Percentiles rank a stretch among this genome's conserved stretches.
Conservation (phyloP, 2,329 filamentous ascomycete species). For the Ophiostoma montium region DNA sequence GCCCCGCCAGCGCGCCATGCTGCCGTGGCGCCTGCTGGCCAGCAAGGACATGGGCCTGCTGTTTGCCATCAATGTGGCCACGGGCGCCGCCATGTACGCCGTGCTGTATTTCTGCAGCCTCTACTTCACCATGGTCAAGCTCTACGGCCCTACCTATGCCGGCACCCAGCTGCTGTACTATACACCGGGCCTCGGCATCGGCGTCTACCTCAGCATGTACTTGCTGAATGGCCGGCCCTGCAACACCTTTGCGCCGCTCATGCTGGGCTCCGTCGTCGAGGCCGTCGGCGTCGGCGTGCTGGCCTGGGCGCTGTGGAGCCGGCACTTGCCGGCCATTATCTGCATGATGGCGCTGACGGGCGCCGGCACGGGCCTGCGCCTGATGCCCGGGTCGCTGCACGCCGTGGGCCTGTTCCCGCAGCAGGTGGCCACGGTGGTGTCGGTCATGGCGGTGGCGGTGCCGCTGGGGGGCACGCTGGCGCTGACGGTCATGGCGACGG, state of each 20-base stretch:
- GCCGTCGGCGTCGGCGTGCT: constrained; percentile 44
- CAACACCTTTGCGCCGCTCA: constrained; percentile 45
- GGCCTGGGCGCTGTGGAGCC: constrained; percentile 28
- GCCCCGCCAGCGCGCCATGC: constrained; percentile 39
- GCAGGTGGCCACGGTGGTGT: constrained; percentile 43
- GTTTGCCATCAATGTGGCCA: constrained; percentile 46
- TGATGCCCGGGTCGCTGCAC: constrained; percentile 49
- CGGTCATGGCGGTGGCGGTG: constrained; percentile 42
- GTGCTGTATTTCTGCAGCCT: constrained; percentile 55
- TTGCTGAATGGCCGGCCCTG: constrained; percentile 46
- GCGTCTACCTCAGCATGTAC: constrained; percentile 43
- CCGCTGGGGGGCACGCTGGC: constrained; percentile 52
- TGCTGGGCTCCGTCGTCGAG: constrained; percentile 41
- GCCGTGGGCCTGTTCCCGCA: constrained; percentile 46
- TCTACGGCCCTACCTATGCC: constrained; percentile 5
- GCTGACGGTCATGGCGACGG: constrained; percentile 52
- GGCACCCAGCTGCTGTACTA: constrained; percentile 39
- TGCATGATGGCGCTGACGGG: constrained; percentile 54
- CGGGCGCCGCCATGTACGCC: constrained; percentile 39
- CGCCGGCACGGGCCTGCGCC: constrained; percentile 46
- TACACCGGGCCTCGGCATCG: constrained; percentile 45
- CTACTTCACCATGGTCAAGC: constrained; percentile 47
- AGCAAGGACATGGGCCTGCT: constrained; percentile 46
- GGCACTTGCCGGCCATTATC: constrained; percentile 27
- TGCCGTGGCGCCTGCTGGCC: constrained; percentile 44